Conservation (phyloP, 2,329 filamentous ascomycete genomes). For the Colletotrichum nymphaeae region DNA sequence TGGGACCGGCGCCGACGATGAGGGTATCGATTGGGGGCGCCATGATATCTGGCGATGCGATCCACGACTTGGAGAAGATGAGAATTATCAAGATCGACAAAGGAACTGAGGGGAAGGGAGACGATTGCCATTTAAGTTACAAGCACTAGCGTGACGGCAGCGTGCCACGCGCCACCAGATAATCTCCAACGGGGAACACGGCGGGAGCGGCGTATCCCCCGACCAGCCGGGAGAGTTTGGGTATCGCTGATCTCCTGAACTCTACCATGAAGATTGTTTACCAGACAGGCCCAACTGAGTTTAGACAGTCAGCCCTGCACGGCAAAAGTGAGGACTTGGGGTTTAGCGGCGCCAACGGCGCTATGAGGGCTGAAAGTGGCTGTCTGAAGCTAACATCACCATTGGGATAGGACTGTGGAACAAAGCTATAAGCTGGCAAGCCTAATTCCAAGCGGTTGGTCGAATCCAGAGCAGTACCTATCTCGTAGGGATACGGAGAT, state of each 20-base stretch:
- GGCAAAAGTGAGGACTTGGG: neutral
- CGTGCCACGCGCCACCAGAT: neutral
- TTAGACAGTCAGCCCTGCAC: neutral
- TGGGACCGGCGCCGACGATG: slow-evolving; percentile 44
- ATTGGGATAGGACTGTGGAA: neutral
- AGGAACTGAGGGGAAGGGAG: neutral
- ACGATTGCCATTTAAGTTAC: neutral
- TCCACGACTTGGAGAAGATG: neutral
- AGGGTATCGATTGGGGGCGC: slow-evolving; percentile 34
- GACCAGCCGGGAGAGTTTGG: neutral
- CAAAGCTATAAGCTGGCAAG: neutral
- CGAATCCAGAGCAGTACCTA: neutral
- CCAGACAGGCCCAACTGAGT: neutral
- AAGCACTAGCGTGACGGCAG: neutral
- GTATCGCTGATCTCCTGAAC: neutral
- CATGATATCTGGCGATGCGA: neutral
- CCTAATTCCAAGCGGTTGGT: neutral
- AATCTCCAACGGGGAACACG: neutral
- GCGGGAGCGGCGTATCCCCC: neutral
- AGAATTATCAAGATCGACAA: neutral
- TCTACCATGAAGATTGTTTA: neutral
- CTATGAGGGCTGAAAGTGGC: neutral
- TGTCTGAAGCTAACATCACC: neutral
- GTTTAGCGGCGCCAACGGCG: neutral
- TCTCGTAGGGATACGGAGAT: neutral